Evolutionary conservation across 2,329 filamentous ascomycete genomes (phyloP).

Genomic region (Sclerotinia borealis): DNA sequence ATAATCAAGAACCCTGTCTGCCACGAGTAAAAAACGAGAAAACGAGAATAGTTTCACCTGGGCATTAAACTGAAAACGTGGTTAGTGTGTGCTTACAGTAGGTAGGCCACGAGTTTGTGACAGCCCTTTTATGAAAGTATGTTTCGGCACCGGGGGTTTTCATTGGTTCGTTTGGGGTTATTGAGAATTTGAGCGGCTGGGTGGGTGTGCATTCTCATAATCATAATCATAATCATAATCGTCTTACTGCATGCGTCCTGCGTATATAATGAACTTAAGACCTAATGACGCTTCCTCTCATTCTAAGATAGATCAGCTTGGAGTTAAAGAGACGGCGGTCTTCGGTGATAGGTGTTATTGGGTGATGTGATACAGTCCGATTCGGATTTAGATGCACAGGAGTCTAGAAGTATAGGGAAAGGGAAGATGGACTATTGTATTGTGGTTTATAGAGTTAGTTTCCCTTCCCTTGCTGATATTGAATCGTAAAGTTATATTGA

Average conservation of each 20-base stretch:
- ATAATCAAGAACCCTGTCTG: not conserved
- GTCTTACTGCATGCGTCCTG: not conserved
- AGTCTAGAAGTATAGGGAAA: no score
- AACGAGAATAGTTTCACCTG: conserved; percentile 1
- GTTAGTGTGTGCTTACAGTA: not conserved
- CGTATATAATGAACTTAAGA: not conserved
- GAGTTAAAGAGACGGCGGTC: not conserved
- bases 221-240: no score
- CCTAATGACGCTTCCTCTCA: not conserved
- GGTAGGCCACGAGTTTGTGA: not conserved
- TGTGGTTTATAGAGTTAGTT: not conserved
- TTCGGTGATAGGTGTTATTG: not conserved
- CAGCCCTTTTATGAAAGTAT: not conserved
- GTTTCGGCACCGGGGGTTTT: not conserved
- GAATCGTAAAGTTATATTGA: not conserved
- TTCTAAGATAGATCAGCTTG: not conserved
- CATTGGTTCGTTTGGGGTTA: not conserved
- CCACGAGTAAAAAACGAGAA: conserved; percentile 8
- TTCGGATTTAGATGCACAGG: not conserved
- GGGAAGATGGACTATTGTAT: not conserved
- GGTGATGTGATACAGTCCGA: not conserved
- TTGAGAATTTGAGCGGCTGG: no score
- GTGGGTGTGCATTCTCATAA: no score
- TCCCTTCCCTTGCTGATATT: not conserved
- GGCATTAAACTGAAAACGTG: not conserved